These are phyloP conservation scores for Dalbergia oliveri DNA, from an alignment of 306 rosid species.

Conservation along the genomic window DNA sequence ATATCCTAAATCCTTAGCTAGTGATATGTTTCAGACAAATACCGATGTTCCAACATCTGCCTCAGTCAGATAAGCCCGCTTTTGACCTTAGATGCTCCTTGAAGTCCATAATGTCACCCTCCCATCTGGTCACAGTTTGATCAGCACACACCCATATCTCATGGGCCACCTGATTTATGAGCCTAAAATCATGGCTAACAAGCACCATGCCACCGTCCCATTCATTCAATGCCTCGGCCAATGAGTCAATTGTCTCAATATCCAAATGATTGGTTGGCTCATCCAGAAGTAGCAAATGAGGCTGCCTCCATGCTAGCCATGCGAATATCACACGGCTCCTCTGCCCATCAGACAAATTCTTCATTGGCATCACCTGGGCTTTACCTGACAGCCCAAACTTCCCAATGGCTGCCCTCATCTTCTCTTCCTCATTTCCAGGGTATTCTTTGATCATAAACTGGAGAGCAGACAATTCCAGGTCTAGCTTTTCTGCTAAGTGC, in stretches of 20 bases:
- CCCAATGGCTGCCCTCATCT: constrained; percentile 94
- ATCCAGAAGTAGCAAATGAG: constrained; percentile 84
- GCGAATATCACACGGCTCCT: constrained; percentile 92
- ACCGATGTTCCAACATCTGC: constrained; percentile 1
- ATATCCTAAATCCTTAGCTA: constrained; percentile 8
- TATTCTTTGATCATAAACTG: constrained; percentile 87
- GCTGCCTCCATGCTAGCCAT: constrained; percentile 94
- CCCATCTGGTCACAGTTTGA: constrained; percentile 85
- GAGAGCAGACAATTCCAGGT: constrained; percentile 86
- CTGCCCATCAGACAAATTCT: constrained; percentile 95
- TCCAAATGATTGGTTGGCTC: constrained; percentile 99
- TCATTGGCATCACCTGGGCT: constrained; percentile 99
- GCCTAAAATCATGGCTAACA: constrained; percentile 97
- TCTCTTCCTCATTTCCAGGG: constrained; percentile 95
- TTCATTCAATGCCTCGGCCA: constrained; percentile 97
- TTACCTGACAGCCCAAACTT: constrained; percentile 92
- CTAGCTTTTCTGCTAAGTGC: constrained; percentile 92
- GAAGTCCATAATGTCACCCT: constrained; percentile 91
- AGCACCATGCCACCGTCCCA: constrained; percentile 99
- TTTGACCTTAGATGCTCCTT: constrained; percentile 81
- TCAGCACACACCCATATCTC: constrained; percentile 97
- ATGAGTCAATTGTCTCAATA: constrained; percentile 92
- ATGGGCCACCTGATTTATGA: constrained; percentile 93
- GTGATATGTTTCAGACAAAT: neutral
- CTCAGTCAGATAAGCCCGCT: constrained; percentile 77